Evolutionary conservation across 768 basidiomycete species (phyloP).

Genomic region (Trametes gibbosa): DNA sequence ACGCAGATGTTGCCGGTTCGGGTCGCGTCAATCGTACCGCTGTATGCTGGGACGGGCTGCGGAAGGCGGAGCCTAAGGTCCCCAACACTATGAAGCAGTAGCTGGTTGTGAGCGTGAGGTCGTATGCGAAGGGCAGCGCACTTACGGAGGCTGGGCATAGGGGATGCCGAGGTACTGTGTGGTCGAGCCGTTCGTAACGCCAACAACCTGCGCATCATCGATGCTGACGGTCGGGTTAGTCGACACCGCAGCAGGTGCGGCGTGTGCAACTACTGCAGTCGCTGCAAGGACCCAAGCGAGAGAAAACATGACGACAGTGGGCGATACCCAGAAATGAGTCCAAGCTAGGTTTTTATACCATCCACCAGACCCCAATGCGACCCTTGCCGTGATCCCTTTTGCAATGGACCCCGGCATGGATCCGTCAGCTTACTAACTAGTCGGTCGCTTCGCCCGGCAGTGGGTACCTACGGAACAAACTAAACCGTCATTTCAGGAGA

Average conservation of each 20-base stretch:
- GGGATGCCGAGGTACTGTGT: slow-evolving; percentile 30
- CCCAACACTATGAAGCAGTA: not conserved
- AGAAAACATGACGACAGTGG: not conserved
- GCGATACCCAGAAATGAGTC: too few relatives aligned
- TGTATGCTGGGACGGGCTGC: not conserved
- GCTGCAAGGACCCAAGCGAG: not conserved
- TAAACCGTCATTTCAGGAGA: too few relatives aligned
- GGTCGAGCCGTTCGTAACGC: slow-evolving; percentile 10
- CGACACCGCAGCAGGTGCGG: too few relatives aligned
- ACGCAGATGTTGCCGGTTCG: slow-evolving; percentile 16
- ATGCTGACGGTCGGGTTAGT: slow-evolving; percentile 17
- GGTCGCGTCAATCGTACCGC: slow-evolving; percentile 11
- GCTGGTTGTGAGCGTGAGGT: not conserved
- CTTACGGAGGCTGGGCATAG: slow-evolving; percentile 31
- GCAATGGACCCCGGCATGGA: too few relatives aligned
- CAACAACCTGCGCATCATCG: slow-evolving; percentile 25
- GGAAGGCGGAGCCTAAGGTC: slow-evolving; percentile 10
- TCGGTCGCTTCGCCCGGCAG: too few relatives aligned
- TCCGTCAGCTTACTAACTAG: too few relatives aligned
- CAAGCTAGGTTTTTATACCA: too few relatives aligned
- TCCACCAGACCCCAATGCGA: too few relatives aligned
- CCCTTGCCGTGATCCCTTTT: too few relatives aligned
- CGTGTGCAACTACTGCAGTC: not conserved
- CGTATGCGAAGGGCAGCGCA: not conserved
- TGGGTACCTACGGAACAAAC: too few relatives aligned